phyloP scores from a whole-genome alignment of 371 early-diverging fungal genomes.

The Phascolomyces articulosus region DNA sequence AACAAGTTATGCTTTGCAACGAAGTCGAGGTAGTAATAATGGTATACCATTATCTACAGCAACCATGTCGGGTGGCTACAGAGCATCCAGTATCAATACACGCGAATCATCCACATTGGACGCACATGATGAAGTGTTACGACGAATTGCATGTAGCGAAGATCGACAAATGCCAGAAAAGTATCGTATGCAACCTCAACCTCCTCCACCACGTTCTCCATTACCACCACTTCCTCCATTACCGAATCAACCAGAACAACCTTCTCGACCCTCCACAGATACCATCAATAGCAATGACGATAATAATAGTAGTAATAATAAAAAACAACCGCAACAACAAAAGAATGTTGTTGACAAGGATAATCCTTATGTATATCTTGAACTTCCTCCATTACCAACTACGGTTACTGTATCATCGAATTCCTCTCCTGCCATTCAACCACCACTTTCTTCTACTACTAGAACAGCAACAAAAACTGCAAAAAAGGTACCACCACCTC shows the following conservation, averaged over 20 bases:
- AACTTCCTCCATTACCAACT: constrained; percentile 14
- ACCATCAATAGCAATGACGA: neutral
- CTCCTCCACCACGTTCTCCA: constrained; percentile 7
- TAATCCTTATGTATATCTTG: constrained; percentile 14
- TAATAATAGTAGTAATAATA: neutral
- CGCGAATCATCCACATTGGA: constrained; percentile 12
- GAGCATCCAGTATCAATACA: constrained; percentile 11
- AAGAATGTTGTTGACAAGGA: no score
- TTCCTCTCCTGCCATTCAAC: neutral
- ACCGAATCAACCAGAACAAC: constrained; percentile 12
- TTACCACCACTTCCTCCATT: constrained; percentile 16
- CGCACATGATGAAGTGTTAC: constrained; percentile 7
- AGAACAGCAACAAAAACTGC: neutral
- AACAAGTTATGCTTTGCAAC: constrained; percentile 19
- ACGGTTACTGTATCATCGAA: neutral
- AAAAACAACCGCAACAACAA: neutral
- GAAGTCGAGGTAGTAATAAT: constrained; percentile 11
- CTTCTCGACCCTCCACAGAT: constrained; percentile 1
- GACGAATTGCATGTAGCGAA: constrained; percentile 9
- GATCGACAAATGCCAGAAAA: neutral
- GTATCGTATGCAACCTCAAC: neutral
- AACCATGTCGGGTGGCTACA: constrained; percentile 12
- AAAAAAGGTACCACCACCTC: constrained; percentile 5
- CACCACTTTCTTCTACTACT: neutral
- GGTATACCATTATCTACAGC: constrained; percentile 9